Evolutionary conservation across 2,329 filamentous ascomycete species (phyloP), one percentile per base, ranked within the genome.

Genomic region (Fusarium brevicatenulatum): DNA sequence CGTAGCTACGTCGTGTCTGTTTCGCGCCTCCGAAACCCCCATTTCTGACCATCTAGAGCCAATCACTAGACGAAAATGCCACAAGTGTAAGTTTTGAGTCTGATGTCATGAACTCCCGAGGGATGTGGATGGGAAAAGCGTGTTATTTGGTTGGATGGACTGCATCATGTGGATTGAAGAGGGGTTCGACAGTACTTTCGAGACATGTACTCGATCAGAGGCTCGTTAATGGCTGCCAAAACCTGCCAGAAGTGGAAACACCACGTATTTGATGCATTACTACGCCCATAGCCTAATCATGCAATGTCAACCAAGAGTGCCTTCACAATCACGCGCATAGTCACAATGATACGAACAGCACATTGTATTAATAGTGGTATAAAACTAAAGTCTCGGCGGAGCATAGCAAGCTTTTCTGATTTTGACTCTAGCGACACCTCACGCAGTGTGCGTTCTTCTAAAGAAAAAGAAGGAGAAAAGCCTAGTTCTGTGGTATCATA

Each of bases 401-500:
- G 71, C 58, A 73, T 68, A 71, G 71, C 67, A 71, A 65, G 67
- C 57, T 72, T 62, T 73, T 74, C 71, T 71, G 58, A 58, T 67
- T 68, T 60, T 67, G 65, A 71, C 67, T 68, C 63, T 74, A 68
- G 57, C 58, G 73, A 71, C 67, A 68, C 56, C 43, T 61, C 64
- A 40, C 34, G 34, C 34, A 59, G 72, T 59, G 62, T 64, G 71
- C 71, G 55, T 56, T 56, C 57, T 59, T 61, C 63, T 72, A 59
- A 52, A 40, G 46, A 55, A 42, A 73, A 67, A 71, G 40, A 73
- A 73, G 30, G 52, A 69, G 66, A 71, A 64, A 71, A 74, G 72
- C 71, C 44, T 39, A 61, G 63, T 65, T 68, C 71, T 64, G 71
- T 73, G 71, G 71, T 73, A 73, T 73, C 71, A 71, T 74, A 72